A percentile compares a stretch with the other conserved stretches of the same genome.
These are phyloP conservation scores for Echinochloa phyllopogon DNA, from an alignment of 176 grass and related monocot genomes.

Conservation along the genomic window DNA sequence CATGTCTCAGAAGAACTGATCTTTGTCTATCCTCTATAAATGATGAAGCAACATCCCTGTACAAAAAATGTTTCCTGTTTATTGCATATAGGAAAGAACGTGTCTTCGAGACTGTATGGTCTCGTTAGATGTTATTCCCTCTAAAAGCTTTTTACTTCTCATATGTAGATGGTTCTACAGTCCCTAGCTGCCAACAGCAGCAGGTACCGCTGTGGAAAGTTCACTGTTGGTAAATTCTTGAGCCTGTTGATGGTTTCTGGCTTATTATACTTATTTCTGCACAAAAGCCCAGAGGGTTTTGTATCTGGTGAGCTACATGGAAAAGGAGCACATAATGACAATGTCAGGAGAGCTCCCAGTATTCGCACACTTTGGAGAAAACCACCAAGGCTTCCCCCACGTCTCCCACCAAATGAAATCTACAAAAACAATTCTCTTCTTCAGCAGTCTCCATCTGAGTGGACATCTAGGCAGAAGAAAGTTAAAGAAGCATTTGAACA, in stretches of 20 bases:
- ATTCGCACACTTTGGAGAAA: conserved; percentile 75
- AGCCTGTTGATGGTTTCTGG: conserved; percentile 78
- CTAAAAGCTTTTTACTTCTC: conserved; percentile 40
- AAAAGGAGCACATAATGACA: conserved; percentile 38
- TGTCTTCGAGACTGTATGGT: conserved; percentile 21
- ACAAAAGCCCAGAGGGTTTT: conserved; percentile 59
- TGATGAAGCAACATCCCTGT: neutral
- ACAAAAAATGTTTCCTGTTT: neutral
- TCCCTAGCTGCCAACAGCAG: conserved; percentile 50
- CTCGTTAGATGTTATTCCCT: conserved; percentile 5
- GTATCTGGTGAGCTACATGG: conserved; percentile 52
- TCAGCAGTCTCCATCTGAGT: conserved; percentile 51
- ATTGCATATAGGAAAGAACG: neutral
- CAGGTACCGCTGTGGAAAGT: conserved; percentile 67
- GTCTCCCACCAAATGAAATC: conserved; percentile 79
- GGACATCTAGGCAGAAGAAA: conserved; percentile 77
- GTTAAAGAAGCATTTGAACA: conserved; percentile 93
- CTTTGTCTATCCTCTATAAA: neutral
- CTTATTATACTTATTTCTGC: conserved; percentile 64
- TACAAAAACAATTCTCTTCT: conserved; percentile 61
- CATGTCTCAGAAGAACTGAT: neutral
- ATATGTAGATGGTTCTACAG: conserved; percentile 57
- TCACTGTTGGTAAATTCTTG: conserved; percentile 84
- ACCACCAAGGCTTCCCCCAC: conserved; percentile 75
- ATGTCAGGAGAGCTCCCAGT: conserved; percentile 50